Conservation (phyloP, 164 flowering plant species). For the Macadamia integrifolia region DNA sequence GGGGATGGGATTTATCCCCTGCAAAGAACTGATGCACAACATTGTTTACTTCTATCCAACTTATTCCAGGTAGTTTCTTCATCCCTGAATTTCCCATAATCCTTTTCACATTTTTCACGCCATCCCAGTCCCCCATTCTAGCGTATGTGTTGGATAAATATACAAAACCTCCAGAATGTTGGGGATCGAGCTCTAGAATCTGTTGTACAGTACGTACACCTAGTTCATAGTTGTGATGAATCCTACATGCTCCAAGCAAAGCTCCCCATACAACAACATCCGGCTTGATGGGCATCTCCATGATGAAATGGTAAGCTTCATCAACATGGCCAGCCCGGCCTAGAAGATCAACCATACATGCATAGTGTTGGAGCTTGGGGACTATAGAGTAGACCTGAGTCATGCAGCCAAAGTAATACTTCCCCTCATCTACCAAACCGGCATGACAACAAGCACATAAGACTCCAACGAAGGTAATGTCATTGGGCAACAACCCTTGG, state of each 20-base stretch:
- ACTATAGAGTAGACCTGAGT: constrained; percentile 15
- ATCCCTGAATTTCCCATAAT: constrained; percentile 14
- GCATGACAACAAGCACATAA: constrained; percentile 29
- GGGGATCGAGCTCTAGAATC: constrained; percentile 19
- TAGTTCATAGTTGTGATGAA: constrained; percentile 13
- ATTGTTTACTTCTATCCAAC: constrained; percentile 20
- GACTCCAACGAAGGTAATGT: constrained; percentile 23
- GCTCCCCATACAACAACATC: constrained; percentile 25
- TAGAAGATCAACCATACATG: constrained; percentile 28
- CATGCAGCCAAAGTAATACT: constrained; percentile 14
- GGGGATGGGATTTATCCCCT: constrained; percentile 23
- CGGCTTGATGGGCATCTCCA: constrained; percentile 19
- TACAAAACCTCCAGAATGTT: constrained; percentile 19
- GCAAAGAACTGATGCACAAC: constrained; percentile 23
- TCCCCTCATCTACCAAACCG: constrained; percentile 21
- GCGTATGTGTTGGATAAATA: constrained; percentile 16
- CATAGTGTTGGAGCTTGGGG: constrained; percentile 27
- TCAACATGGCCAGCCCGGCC: constrained; percentile 23
- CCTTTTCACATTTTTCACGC: constrained; percentile 12
- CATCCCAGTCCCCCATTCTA: constrained; percentile 14
- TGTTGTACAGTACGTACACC: constrained; percentile 11
- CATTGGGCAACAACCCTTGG: constrained; percentile 18
- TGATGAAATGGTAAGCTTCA: constrained; percentile 17
- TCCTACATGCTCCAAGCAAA: constrained; percentile 20
- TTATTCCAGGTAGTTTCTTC: constrained; percentile 16